Conservation (phyloP, 2,329 filamentous ascomycete species). For the Pseudogymnoascus pannorum region DNA sequence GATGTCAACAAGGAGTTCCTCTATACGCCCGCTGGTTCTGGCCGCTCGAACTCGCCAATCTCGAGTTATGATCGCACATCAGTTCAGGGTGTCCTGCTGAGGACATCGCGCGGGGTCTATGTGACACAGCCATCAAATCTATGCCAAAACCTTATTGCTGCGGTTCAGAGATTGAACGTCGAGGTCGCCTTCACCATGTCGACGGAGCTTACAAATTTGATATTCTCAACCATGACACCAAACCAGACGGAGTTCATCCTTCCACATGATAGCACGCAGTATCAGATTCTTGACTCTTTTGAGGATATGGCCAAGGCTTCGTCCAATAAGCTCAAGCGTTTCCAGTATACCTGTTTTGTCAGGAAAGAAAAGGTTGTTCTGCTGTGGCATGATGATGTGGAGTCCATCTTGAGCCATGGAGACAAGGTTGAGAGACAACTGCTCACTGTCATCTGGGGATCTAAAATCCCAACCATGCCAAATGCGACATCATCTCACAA, state of each 20-base stretch:
- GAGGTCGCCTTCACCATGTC: constrained; percentile 43
- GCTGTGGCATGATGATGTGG: constrained; percentile 37
- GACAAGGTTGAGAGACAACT: constrained; percentile 22
- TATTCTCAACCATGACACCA: constrained; percentile 35
- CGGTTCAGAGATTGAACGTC: constrained; percentile 39
- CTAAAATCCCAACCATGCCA: constrained; percentile 18
- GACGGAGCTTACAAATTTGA: constrained; percentile 39
- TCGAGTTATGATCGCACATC: constrained; percentile 13
- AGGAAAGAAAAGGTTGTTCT: constrained; percentile 36
- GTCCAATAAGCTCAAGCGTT: constrained; percentile 34
- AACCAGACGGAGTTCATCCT: constrained; percentile 37
- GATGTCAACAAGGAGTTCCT: constrained; percentile 14
- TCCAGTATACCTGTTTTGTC: constrained; percentile 37
- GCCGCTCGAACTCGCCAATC: constrained; percentile 1
- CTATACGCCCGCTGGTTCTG: neutral
- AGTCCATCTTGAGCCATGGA: constrained; percentile 34
- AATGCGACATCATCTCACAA: neutral
- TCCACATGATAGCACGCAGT: constrained; percentile 34
- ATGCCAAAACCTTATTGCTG: constrained; percentile 33
- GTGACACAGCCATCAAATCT: constrained; percentile 35
- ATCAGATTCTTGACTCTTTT: constrained; percentile 40
- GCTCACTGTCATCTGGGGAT: constrained; percentile 19
- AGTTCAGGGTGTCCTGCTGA: constrained; percentile 32
- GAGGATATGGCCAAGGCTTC: constrained; percentile 32
- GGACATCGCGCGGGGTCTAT: constrained; percentile 35